These are phyloP conservation scores for Claviceps sorghi DNA, from an alignment of 2,329 filamentous ascomycete species.

Conservation along the genomic window DNA sequence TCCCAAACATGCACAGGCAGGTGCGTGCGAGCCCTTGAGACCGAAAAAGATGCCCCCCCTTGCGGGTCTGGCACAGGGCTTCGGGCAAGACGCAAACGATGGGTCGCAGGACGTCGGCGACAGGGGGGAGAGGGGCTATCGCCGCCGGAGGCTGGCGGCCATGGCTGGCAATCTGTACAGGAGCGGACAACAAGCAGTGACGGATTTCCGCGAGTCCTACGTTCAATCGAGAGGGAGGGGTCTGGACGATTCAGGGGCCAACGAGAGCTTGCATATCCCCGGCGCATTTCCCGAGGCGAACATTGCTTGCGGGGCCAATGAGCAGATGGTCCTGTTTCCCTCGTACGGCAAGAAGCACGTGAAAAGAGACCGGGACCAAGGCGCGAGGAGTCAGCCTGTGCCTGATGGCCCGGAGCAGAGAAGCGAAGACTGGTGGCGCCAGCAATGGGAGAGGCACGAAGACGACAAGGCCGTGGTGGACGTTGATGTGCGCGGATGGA, in stretches of 20 bases:
- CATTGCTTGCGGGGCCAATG: slow-evolving; percentile 64
- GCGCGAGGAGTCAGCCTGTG: slow-evolving; percentile 13
- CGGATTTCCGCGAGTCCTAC: slow-evolving; percentile 44
- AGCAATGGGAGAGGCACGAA: slow-evolving; percentile 66
- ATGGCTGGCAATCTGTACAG: slow-evolving; percentile 44
- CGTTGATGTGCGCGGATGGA: slow-evolving; percentile 89
- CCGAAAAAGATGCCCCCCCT: slow-evolving; percentile 16
- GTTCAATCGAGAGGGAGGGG: slow-evolving; percentile 32
- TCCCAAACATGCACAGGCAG: slow-evolving; percentile 19
- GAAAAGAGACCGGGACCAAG: slow-evolving; percentile 27
- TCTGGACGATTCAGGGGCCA: slow-evolving; percentile 15
- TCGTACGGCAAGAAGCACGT: slow-evolving; percentile 73
- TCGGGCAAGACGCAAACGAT: slow-evolving; percentile 16
- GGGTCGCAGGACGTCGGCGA: slow-evolving; percentile 12
- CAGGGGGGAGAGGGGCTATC: slow-evolving; percentile 48
- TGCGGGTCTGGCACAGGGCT: slow-evolving; percentile 12
- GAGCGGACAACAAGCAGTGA: slow-evolving; percentile 41
- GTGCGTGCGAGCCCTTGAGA: slow-evolving; percentile 15
- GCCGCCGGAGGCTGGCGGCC: slow-evolving; percentile 61
- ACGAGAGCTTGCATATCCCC: slow-evolving; percentile 37
- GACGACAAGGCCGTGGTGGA: slow-evolving; percentile 78
- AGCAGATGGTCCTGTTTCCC: slow-evolving; percentile 90
- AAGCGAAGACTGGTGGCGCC: slow-evolving; percentile 61
- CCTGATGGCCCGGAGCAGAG: slow-evolving; percentile 27
- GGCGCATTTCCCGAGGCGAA: slow-evolving; percentile 72